Percentiles rank a stretch among this genome's conserved stretches.
Conservation (phyloP, 2,329 filamentous ascomycete species). For the Pyricularia pennisetigena region DNA sequence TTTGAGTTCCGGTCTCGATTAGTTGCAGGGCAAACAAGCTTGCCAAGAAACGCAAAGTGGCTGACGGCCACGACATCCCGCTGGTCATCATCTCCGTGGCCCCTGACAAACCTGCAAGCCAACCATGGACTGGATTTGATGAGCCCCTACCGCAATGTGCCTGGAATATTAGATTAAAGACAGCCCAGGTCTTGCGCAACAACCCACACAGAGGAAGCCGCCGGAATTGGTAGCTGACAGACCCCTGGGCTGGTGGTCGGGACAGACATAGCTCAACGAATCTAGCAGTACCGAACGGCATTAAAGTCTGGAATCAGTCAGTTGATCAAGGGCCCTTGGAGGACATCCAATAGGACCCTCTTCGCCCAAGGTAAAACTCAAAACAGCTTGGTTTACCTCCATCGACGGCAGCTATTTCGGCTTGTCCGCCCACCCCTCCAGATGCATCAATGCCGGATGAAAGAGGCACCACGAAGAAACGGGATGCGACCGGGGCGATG, state of each 20-base stretch:
- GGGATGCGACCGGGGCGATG: slow-evolving; percentile 5
- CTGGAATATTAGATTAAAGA: not conserved
- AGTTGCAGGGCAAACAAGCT: not conserved
- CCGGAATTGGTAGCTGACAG: not conserved
- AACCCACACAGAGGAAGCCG: not conserved
- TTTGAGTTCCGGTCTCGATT: not conserved
- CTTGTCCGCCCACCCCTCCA: not conserved
- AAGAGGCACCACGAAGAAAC: slow-evolving; percentile 9
- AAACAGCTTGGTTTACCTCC: not conserved
- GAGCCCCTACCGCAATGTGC: not conserved
- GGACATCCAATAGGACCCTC: not conserved
- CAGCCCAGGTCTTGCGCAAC: not conserved
- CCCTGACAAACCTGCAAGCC: not conserved
- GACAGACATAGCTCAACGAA: not conserved
- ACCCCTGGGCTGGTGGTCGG: not conserved
- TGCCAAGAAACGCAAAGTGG: not conserved
- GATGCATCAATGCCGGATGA: not conserved
- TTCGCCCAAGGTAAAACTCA: not conserved
- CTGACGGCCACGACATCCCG: not conserved
- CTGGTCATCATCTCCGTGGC: not conserved
- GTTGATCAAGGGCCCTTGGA: not conserved
- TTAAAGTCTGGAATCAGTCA: not conserved
- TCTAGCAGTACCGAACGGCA: not conserved
- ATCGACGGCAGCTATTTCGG: not conserved
- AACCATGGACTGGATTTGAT: not conserved